phyloP scores from a whole-genome alignment of 1,284 basidiomycete genomes.

The Ceratobasidium sp. region DNA sequence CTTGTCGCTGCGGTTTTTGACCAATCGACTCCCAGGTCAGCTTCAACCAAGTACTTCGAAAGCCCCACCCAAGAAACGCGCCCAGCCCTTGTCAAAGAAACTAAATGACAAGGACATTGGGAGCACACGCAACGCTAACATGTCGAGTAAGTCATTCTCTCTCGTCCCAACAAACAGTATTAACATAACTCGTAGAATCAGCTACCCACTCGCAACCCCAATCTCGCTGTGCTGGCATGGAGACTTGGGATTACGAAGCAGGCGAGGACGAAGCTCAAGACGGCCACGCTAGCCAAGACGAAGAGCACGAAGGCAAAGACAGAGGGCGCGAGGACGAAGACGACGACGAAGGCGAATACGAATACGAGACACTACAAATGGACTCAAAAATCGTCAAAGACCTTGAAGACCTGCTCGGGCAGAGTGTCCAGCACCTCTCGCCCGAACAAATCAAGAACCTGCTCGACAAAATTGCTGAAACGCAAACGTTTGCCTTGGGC shows the following conservation, averaged over 20 bases:
- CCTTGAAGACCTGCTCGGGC: background rate
- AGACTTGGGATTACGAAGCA: background rate
- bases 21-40: background rate
- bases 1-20: background rate
- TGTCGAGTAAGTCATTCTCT: slow-evolving; percentile 16
- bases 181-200: background rate
- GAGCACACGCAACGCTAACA: slow-evolving; percentile 5
- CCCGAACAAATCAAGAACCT: background rate
- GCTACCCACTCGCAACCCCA: background rate
- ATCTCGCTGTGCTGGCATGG: background rate
- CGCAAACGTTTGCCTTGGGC: slow-evolving; percentile 9
- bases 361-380: background rate
- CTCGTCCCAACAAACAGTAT: background rate
- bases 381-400: background rate
- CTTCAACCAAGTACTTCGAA: background rate
- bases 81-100: background rate
- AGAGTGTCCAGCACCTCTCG: slow-evolving; percentile 2
- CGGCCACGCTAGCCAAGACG: background rate
- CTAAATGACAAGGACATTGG: background rate
- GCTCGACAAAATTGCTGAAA: background rate
- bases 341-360: background rate
- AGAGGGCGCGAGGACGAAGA: too few relatives aligned
- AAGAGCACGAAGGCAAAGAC: too few relatives aligned
- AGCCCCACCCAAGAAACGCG: background rate
- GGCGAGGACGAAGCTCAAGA: background rate